Evolutionary conservation across 2,329 filamentous ascomycete species (phyloP), one percentile per base, ranked within the genome.

Genomic region (Hypoxylon sp.): DNA sequence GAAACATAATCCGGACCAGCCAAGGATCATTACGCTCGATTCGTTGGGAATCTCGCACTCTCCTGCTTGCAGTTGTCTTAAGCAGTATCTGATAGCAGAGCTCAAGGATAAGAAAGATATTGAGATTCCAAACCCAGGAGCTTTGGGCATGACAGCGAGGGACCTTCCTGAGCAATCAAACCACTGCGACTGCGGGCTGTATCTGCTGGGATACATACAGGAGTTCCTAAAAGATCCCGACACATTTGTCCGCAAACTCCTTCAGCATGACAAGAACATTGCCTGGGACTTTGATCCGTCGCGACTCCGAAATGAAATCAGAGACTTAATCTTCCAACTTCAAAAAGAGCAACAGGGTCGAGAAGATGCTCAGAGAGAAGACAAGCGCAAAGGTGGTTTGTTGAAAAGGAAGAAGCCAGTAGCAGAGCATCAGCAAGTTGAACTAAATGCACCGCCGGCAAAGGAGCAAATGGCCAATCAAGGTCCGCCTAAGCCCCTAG

Each of bases 151-250:
- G 82, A 93, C 88, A 38, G 92, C 92, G 3, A 91, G 87, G 64
- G 83, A 85, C 6, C 90, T 97, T 12, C 95, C 96, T 0, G 80
- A 86, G 65, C 96, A 99, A 77, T 80, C 87, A 50, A 98, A 99
- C 74, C 91, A 85, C 71, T 94, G 87, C 65, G 96, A 99, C 75
- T 99, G 96, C 73, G 96, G 96, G 7, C 81, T 97, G 0, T 99
- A 91, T 71, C 81, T 98, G 2, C 81, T 97, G 3, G 91, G 90
- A 2, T 99, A 98, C 73, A 83, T 97, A 55, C 87, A 93, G 69
- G 89, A 91, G 68, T 97, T 99, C 68, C 84, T 96, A 14, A 83
- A 87, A 54, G 80, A 93, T 63, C 95, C 95, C 0, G 87, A 92
- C 67, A 77, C 75, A 0, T 96, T 96, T 69, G 83, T 92, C 14